A percentile compares a stretch with the other conserved stretches of the same genome.
Evolutionary conservation across 139 green algal genomes (phyloP).

Genomic region (Micromonas commoda): DNA sequence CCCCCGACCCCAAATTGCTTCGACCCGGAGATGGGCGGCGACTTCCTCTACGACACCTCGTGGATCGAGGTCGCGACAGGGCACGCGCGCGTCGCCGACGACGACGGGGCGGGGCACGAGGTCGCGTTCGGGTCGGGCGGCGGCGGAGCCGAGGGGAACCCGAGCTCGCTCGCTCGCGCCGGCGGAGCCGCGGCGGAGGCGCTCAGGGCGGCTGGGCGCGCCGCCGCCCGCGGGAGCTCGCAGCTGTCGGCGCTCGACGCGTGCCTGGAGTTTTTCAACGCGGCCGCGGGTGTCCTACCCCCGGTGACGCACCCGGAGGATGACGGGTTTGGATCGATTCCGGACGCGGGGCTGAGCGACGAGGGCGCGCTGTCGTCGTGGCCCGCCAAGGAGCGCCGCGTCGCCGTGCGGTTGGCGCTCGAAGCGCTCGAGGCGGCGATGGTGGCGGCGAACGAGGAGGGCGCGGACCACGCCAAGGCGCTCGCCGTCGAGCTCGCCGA

Average conservation of each 20-base stretch:
- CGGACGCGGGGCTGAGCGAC: neutral
- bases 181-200: neutral
- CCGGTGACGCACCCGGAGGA: neutral
- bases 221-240: neutral
- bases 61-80: conserved; percentile 1
- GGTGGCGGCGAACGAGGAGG: neutral
- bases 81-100: neutral
- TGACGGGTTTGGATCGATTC: neutral
- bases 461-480: neutral
- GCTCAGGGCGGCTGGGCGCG: neutral
- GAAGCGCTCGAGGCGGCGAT: neutral
- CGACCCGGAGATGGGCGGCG: neutral
- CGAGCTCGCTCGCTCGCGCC: neutral
- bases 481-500: neutral
- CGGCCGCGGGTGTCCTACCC: neutral
- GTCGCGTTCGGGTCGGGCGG: neutral
- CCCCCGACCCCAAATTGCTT: neutral
- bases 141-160: neutral
- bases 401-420: neutral
- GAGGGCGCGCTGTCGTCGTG: neutral
- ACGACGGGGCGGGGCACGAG: neutral
- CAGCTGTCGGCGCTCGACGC: neutral
- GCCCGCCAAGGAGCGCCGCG: neutral
- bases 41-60: neutral
- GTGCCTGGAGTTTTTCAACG: neutral